Percentiles rank a stretch among this genome's conserved stretches.
phyloP scores from a whole-genome alignment of 352 stramenopile genomes.

The Globisporangium nagaii region DNA sequence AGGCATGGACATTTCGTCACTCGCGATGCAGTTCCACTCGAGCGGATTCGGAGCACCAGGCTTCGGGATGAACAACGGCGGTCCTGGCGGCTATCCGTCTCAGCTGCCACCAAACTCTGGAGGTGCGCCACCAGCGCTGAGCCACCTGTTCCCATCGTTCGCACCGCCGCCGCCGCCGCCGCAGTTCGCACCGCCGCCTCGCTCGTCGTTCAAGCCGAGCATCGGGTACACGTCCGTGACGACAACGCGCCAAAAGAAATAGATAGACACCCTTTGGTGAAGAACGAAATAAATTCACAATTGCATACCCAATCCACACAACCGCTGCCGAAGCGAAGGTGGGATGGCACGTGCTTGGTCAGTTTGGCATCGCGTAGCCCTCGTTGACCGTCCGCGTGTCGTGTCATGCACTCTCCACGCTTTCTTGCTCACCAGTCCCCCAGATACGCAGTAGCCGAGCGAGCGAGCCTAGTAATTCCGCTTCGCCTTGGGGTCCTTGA shows the following conservation, averaged over 20 bases:
- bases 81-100: slow-evolving; percentile 9
- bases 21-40: slow-evolving; percentile 79
- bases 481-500: slow-evolving; percentile 53
- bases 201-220: slow-evolving; percentile 61
- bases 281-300: background rate
- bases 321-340: no score
- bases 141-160: slow-evolving; percentile 34
- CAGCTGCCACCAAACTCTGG: slow-evolving; percentile 20
- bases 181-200: slow-evolving; percentile 22
- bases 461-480: background rate
- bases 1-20: slow-evolving; percentile 53
- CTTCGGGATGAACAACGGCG: slow-evolving; percentile 17
- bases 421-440: no score
- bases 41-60: slow-evolving; percentile 12
- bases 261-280: slow-evolving; percentile 9
- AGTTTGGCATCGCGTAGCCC: no score
- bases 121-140: slow-evolving; percentile 1
- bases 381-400: no score
- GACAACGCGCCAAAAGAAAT: slow-evolving; percentile 59
- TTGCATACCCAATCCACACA: background rate
- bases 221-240: slow-evolving; percentile 75
- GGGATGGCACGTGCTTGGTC: no score
- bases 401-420: no score
- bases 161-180: slow-evolving; percentile 24
- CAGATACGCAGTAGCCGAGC: no score